Conservation (phyloP, 768 basidiomycete genomes). For the Cyclocybe cylindracea region DNA sequence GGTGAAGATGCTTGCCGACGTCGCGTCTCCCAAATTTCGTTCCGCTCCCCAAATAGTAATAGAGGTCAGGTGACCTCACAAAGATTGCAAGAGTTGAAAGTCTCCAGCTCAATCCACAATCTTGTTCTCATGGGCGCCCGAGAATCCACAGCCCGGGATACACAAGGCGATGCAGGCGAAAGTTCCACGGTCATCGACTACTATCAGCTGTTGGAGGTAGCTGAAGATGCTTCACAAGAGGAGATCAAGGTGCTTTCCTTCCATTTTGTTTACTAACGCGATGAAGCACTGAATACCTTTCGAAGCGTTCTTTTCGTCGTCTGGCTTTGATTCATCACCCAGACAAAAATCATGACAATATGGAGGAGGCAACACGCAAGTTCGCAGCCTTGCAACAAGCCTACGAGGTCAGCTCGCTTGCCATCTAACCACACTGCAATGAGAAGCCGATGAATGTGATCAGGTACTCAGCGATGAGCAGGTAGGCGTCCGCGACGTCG, state of each 20-base stretch:
- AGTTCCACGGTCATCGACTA: conserved; percentile 55
- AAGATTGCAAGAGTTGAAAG: too few species aligned
- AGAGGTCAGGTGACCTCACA: too few species aligned
- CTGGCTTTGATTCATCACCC: conserved; percentile 86
- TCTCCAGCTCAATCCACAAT: neutral
- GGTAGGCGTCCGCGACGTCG: conserved; percentile 41
- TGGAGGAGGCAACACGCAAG: conserved; percentile 83
- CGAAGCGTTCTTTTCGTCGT: conserved; percentile 78
- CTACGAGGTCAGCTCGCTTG: conserved; percentile 68
- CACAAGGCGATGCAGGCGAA: conserved; percentile 12
- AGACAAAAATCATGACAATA: conserved; percentile 81
- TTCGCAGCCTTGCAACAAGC: conserved; percentile 93
- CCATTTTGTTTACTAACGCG: neutral
- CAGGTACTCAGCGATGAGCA: conserved; percentile 94
- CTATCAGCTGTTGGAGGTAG: conserved; percentile 79
- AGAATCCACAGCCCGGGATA: conserved; percentile 54
- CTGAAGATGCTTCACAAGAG: conserved; percentile 79
- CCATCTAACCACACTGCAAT: conserved; percentile 1
- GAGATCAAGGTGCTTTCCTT: conserved; percentile 75
- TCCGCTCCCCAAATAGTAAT: too few species aligned
- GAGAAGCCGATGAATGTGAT: conserved; percentile 4
- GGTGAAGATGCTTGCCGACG: too few species aligned
- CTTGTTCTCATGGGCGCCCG: conserved; percentile 60
- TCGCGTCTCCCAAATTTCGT: too few species aligned
- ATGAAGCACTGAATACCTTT: conserved; percentile 2